Conservation (phyloP, 1,284 basidiomycete species). For the Calocybe gambosa region DNA sequence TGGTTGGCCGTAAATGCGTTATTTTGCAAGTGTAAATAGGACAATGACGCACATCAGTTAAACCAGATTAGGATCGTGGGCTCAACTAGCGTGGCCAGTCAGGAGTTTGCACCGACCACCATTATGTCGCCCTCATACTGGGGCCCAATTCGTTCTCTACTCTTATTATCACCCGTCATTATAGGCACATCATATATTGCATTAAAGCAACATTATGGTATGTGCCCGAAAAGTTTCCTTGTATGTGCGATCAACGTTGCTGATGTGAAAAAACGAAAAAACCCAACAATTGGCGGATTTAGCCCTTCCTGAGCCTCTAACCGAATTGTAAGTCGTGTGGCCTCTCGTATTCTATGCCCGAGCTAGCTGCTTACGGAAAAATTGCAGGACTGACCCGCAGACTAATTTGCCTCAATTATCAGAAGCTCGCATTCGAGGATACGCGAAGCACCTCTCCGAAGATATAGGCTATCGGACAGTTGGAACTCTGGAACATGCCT, state of each 20-base stretch:
- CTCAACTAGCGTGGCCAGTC: too few relatives aligned
- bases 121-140: conserved; percentile 12
- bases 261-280: conserved; percentile 1
- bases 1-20: too few relatives aligned
- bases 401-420: conserved; percentile 65
- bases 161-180: conserved; percentile 40
- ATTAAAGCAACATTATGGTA: conserved; percentile 41
- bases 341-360: too few relatives aligned
- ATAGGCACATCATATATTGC: conserved; percentile 35
- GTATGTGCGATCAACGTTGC: conserved; percentile 2
- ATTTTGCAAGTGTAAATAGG: too few relatives aligned
- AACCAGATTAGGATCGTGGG: too few relatives aligned
- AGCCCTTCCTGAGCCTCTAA: conserved; percentile 38
- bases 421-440: conserved; percentile 57
- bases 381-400: conserved; percentile 40
- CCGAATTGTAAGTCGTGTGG: conserved; percentile 28
- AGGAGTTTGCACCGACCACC: conserved; percentile 2
- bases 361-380: too few relatives aligned
- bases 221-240: conserved; percentile 17
- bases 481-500: conserved; percentile 84
- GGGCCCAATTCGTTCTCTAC: conserved; percentile 34
- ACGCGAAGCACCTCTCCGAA: conserved; percentile 67
- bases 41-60: too few relatives aligned
- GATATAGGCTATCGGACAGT: conserved; percentile 90
- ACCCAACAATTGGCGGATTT: conserved; percentile 1